A percentile compares a stretch with the other conserved stretches of the same genome.
Evolutionary conservation across 164 flowering plant genomes (phyloP).

Genomic region (Sextonia rubra): DNA sequence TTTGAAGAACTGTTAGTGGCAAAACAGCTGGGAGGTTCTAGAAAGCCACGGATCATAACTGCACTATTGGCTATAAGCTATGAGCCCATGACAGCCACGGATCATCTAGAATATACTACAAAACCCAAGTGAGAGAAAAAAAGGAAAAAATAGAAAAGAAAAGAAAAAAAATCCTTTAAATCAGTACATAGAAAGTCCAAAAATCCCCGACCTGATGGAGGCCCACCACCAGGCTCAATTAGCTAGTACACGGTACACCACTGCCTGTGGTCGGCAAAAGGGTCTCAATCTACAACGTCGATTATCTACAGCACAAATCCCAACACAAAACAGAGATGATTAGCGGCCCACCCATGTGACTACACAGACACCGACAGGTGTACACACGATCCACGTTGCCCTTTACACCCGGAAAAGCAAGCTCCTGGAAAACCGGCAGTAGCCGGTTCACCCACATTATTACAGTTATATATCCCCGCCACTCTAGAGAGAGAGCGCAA

Average conservation of each 20-base stretch:
- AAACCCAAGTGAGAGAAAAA: no score
- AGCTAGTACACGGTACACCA: not conserved
- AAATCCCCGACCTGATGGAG: not conserved
- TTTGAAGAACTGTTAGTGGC: no score
- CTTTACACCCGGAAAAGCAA: not conserved
- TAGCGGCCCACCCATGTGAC: slow-evolving; percentile 11
- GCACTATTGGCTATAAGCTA: no score
- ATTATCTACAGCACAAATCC: not conserved
- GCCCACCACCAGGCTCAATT: not conserved
- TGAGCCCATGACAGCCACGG: no score
- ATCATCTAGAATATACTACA: no score
- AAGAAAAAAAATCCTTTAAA: not conserved
- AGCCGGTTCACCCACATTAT: slow-evolving; percentile 11
- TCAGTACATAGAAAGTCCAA: no score
- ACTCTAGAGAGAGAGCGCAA: not conserved
- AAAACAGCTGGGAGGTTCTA: no score
- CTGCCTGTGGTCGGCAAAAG: not conserved
- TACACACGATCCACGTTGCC: not conserved
- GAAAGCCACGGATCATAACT: no score
- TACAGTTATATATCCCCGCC: slow-evolving; percentile 15
- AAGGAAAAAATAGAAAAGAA: no score
- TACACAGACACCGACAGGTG: not conserved
- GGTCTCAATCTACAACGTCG: not conserved
- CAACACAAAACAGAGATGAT: not conserved
- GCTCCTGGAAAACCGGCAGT: slow-evolving; percentile 28